Conservation (phyloP, 108 stramenopile species). For the Conticribra weissflogii region DNA sequence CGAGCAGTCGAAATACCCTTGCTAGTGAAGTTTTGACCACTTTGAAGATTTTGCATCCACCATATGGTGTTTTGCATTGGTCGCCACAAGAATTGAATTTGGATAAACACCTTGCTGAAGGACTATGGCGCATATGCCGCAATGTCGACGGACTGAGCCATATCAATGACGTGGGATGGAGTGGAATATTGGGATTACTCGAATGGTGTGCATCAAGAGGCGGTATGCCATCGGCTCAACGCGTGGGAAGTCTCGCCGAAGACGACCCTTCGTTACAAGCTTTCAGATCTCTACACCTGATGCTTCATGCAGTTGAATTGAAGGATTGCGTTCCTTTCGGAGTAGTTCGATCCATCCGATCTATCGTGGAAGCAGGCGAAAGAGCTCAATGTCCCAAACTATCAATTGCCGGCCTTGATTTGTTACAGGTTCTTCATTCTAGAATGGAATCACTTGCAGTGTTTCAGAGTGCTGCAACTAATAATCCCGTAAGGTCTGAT, state of each 20-base stretch:
- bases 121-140: slow-evolving; percentile 77
- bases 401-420: slow-evolving; percentile 79
- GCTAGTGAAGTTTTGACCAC: slow-evolving; percentile 68
- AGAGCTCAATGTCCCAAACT: slow-evolving; percentile 71
- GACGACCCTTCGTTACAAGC: slow-evolving; percentile 82
- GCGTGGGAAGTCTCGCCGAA: slow-evolving; percentile 58
- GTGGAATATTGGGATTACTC: slow-evolving; percentile 62
- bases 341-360: slow-evolving; percentile 53
- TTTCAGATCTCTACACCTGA: slow-evolving; percentile 77
- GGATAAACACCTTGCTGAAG: slow-evolving; percentile 78
- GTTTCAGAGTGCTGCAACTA: slow-evolving; percentile 11
- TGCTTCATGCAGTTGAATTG: slow-evolving; percentile 72
- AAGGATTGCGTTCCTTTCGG: slow-evolving; percentile 57
- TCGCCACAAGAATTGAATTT: slow-evolving; percentile 54
- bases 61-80: slow-evolving; percentile 33
- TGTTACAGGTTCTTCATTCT: slow-evolving; percentile 65
- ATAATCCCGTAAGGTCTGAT: slow-evolving; percentile 5
- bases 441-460: slow-evolving; percentile 35
- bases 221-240: slow-evolving; percentile 37
- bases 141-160: slow-evolving; percentile 63
- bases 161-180: slow-evolving; percentile 70
- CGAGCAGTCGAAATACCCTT: slow-evolving; percentile 58
- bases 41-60: slow-evolving; percentile 54
- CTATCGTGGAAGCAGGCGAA: slow-evolving; percentile 69
- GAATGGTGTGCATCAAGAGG: slow-evolving; percentile 76